These are phyloP conservation scores for Macaranga tanarius DNA, from an alignment of 441 rosid species.

Conservation along the genomic window DNA sequence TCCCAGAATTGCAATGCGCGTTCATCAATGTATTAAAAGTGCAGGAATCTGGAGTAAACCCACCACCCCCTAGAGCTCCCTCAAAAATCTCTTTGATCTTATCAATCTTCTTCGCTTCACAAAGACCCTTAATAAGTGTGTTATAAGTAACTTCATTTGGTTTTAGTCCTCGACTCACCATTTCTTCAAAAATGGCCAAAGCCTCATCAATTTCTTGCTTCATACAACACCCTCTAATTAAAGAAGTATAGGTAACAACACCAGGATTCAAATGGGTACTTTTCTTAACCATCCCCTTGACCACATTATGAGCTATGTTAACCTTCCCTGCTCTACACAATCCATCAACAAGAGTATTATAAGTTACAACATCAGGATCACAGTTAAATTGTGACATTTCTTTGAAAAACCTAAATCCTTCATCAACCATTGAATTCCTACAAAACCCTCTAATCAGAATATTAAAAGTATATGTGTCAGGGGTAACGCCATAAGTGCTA, in stretches of 20 bases:
- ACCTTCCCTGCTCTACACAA: conserved; percentile 79
- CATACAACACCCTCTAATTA: conserved; percentile 77
- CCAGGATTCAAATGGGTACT: conserved; percentile 47
- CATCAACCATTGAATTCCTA: conserved; percentile 67
- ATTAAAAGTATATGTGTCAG: conserved; percentile 66
- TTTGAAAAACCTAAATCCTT: conserved; percentile 58
- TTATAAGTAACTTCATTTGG: conserved; percentile 65
- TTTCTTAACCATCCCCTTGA: conserved; percentile 62
- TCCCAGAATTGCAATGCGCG: conserved; percentile 59
- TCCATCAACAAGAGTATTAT: conserved; percentile 85
- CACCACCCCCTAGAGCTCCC: conserved; percentile 33
- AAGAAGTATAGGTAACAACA: conserved; percentile 71
- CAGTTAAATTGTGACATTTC: conserved; percentile 56
- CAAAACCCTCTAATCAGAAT: conserved; percentile 72
- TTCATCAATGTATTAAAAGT: conserved; percentile 69
- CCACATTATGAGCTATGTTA: conserved; percentile 61
- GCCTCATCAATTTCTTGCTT: conserved; percentile 68
- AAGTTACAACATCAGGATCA: conserved; percentile 67
- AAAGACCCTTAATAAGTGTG: conserved; percentile 73
- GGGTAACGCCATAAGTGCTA: conserved; percentile 39
- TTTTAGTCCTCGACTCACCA: conserved; percentile 51
- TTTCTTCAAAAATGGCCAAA: conserved; percentile 47
- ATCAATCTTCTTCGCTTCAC: conserved; percentile 56
- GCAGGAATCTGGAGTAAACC: conserved; percentile 69
- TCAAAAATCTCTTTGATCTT: conserved; percentile 53